A percentile compares a stretch with the other conserved stretches of the same genome.
Evolutionary conservation across 768 basidiomycete species (phyloP).

Genomic region (Termitomyces sp.): DNA sequence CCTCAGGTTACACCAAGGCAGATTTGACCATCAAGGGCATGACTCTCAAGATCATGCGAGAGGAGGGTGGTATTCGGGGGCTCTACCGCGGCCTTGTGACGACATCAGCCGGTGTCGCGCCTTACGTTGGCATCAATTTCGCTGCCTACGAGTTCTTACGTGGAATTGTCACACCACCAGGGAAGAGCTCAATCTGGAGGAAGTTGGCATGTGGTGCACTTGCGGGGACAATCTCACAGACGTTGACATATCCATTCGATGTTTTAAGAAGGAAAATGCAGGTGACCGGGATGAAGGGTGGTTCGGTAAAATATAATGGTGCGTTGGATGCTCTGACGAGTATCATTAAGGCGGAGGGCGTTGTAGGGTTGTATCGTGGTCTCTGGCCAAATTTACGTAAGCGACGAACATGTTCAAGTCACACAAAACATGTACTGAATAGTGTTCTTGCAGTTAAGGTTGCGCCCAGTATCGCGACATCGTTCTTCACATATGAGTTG

Average conservation of each 20-base stretch:
- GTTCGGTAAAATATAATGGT: constrained; percentile 65
- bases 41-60: constrained; percentile 84
- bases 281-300: constrained; percentile 71
- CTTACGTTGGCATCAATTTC: constrained; percentile 88
- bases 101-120: constrained; percentile 86
- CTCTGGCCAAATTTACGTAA: constrained; percentile 85
- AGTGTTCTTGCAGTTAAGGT: constrained; percentile 61
- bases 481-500: constrained; percentile 80
- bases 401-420: constrained; percentile 23
- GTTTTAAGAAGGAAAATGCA: constrained; percentile 96
- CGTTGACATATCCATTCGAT: constrained; percentile 94
- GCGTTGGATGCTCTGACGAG: constrained; percentile 72
- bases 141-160: constrained; percentile 86
- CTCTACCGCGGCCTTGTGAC: constrained; percentile 83
- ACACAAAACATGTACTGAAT: constrained; percentile 2
- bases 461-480: constrained; percentile 85
- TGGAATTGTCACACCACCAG: constrained; percentile 75
- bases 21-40: constrained; percentile 81
- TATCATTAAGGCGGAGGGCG: constrained; percentile 70
- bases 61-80: constrained; percentile 86
- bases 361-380: constrained; percentile 75
- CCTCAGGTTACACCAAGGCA: constrained; percentile 31
- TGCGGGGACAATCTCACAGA: constrained; percentile 85
- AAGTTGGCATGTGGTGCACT: constrained; percentile 85
- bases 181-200: constrained; percentile 56